phyloP scores from a whole-genome alignment of 768 basidiomycete genomes.

The Suillus fuscotomentosus region DNA sequence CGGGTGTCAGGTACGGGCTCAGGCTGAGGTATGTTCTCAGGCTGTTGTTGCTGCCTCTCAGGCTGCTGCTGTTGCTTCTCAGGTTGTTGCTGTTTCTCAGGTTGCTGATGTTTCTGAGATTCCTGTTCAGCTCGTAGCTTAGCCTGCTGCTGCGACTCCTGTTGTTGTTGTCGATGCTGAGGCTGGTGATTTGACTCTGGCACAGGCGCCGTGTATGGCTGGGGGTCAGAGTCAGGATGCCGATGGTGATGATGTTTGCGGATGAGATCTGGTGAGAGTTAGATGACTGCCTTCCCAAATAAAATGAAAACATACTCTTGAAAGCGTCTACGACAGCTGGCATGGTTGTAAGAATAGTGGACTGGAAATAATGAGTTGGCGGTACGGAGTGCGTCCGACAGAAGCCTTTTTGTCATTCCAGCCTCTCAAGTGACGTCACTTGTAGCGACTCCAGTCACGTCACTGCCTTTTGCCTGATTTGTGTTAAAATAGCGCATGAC shows the following conservation, averaged over 20 bases:
- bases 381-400: slow-evolving; percentile 6
- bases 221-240: slow-evolving; percentile 33
- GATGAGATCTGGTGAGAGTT: slow-evolving; percentile 59
- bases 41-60: slow-evolving; percentile 9
- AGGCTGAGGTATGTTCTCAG: slow-evolving; percentile 9
- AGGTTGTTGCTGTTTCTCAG: slow-evolving; percentile 17
- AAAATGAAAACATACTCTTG: slow-evolving; percentile 59
- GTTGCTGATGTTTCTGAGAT: slow-evolving; percentile 19
- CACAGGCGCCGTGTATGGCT: slow-evolving; percentile 16
- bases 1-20: slow-evolving; percentile 21
- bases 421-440: slow-evolving; percentile 32
- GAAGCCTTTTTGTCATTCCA: slow-evolving; percentile 31
- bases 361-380: neutral
- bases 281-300: slow-evolving; percentile 10
- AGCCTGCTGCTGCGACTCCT: slow-evolving; percentile 32
- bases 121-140: slow-evolving; percentile 28
- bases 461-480: slow-evolving; percentile 12
- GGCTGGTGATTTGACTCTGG: slow-evolving; percentile 21
- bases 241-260: slow-evolving; percentile 70
- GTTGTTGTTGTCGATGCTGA: slow-evolving; percentile 32
- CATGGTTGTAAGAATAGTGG: slow-evolving; percentile 38
- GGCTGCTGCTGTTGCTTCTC: slow-evolving; percentile 18
- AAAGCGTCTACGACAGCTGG: slow-evolving; percentile 82
- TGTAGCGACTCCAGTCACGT: slow-evolving; percentile 8
- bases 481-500: neutral